These are phyloP conservation scores for Cryphonectria naterciae DNA, from an alignment of 2,329 filamentous ascomycete genomes.

Conservation along the genomic window DNA sequence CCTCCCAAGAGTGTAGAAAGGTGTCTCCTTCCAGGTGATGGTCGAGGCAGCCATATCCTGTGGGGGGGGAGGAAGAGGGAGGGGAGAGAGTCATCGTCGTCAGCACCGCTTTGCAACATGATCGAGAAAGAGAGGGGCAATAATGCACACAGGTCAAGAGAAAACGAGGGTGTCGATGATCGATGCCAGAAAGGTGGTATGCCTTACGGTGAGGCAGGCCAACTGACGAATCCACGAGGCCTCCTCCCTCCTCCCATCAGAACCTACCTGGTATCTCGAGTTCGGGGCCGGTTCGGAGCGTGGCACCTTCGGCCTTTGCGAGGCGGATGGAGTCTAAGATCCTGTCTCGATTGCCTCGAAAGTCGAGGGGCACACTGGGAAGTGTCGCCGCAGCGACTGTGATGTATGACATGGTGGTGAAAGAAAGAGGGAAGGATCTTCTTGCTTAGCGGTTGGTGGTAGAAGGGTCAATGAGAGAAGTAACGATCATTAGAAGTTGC, in stretches of 20 bases:
- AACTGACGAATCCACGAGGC: background rate
- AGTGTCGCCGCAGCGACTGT: constrained; percentile 43
- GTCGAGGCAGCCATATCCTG: constrained; percentile 40
- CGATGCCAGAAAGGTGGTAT: background rate
- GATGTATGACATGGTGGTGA: constrained; percentile 36
- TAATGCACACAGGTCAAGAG: background rate
- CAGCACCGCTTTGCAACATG: background rate
- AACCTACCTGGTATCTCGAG: constrained; percentile 40
- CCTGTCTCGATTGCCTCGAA: constrained; percentile 64
- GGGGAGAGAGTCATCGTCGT: background rate
- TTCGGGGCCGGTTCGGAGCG: constrained; percentile 62
- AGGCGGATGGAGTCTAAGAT: constrained; percentile 65
- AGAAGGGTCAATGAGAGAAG: background rate
- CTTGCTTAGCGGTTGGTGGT: background rate
- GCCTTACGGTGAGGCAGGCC: background rate
- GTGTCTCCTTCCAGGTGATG: constrained; percentile 37
- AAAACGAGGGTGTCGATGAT: background rate
- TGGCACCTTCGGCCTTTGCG: constrained; percentile 65
- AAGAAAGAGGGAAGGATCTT: background rate
- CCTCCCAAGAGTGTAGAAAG: constrained; percentile 33
- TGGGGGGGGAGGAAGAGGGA: background rate
- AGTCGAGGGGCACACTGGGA: constrained; percentile 56
- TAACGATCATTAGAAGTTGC: background rate
- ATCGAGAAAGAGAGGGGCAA: too few species aligned
- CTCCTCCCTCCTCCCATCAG: background rate